phyloP scores from a whole-genome alignment of 2,329 filamentous ascomycete species.

The Alternaria viburni region DNA sequence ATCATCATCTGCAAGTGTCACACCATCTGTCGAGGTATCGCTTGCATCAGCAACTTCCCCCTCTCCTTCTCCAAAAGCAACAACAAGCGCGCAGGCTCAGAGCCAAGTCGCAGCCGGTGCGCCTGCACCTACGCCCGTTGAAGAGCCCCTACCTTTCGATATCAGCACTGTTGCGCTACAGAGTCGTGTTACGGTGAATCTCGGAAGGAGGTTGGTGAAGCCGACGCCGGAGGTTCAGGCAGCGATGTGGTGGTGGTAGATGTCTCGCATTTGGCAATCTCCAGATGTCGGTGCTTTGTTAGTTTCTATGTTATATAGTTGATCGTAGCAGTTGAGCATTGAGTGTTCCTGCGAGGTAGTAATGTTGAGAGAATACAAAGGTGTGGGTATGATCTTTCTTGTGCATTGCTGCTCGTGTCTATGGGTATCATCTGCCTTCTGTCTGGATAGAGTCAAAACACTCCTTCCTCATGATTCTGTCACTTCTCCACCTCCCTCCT shows the following conservation, averaged over 20 bases:
- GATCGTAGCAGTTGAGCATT: conserved; percentile 12
- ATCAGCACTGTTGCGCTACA: conserved; percentile 43
- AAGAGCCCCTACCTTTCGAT: conserved; percentile 38
- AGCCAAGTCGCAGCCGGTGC: conserved; percentile 28
- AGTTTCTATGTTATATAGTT: conserved; percentile 10
- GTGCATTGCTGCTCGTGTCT: conserved; percentile 1
- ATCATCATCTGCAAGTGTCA: background rate
- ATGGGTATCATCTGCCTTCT: conserved; percentile 9
- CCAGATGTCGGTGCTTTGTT: background rate
- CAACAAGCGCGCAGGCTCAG: conserved; percentile 23
- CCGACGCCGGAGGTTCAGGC: conserved; percentile 22
- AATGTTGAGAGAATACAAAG: background rate
- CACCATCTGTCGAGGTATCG: background rate
- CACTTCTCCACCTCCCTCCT: background rate
- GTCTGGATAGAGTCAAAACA: background rate
- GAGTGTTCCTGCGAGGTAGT: conserved; percentile 13
- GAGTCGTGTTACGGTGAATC: conserved; percentile 44
- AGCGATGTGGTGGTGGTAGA: conserved; percentile 13
- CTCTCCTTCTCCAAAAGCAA: conserved; percentile 4
- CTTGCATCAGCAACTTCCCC: background rate
- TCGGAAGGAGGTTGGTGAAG: conserved; percentile 33
- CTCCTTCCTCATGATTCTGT: background rate
- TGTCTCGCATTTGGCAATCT: background rate
- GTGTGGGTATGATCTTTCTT: background rate
- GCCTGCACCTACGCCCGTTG: conserved; percentile 15